These are phyloP conservation scores for Ramalina intermedia DNA, from an alignment of 495 filamentous ascomycete species.

Conservation along the genomic window DNA sequence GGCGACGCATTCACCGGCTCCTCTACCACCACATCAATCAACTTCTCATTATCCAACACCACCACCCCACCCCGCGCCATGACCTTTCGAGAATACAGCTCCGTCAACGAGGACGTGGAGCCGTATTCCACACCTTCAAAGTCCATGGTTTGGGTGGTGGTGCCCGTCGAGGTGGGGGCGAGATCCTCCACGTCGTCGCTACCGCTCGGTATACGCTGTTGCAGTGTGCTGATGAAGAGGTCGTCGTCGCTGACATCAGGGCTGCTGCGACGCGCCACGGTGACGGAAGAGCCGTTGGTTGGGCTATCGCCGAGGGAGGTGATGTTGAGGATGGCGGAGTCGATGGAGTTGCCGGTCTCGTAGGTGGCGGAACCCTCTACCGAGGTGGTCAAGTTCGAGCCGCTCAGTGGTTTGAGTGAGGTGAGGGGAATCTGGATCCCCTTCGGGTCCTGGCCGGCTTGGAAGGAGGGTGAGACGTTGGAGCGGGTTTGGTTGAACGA, in stretches of 20 bases:
- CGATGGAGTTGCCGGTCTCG: constrained; percentile 42
- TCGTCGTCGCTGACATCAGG: too few relatives aligned
- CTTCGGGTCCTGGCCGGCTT: constrained; percentile 3
- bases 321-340: constrained; percentile 29
- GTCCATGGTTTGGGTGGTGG: constrained; percentile 37
- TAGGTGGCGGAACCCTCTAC: too few relatives aligned
- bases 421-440: constrained; percentile 14
- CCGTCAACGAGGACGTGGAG: constrained; percentile 11
- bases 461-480: too few relatives aligned
- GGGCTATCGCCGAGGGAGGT: too few relatives aligned
- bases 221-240: too few relatives aligned
- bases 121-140: constrained; percentile 26
- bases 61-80: constrained; percentile 20
- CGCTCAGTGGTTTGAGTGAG: constrained; percentile 9
- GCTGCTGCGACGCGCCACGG: too few relatives aligned
- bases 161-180: constrained; percentile 33
- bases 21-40: constrained; percentile 2
- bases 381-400: constrained; percentile 31
- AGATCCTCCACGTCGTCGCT: background rate
- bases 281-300: too few relatives aligned
- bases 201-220: background rate
- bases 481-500: too few relatives aligned
- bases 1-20: constrained; percentile 9
- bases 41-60: background rate
- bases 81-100: constrained; percentile 36